phyloP scores from a whole-genome alignment of 2,329 filamentous ascomycete genomes.

The Ophioceras dolichostomum region DNA sequence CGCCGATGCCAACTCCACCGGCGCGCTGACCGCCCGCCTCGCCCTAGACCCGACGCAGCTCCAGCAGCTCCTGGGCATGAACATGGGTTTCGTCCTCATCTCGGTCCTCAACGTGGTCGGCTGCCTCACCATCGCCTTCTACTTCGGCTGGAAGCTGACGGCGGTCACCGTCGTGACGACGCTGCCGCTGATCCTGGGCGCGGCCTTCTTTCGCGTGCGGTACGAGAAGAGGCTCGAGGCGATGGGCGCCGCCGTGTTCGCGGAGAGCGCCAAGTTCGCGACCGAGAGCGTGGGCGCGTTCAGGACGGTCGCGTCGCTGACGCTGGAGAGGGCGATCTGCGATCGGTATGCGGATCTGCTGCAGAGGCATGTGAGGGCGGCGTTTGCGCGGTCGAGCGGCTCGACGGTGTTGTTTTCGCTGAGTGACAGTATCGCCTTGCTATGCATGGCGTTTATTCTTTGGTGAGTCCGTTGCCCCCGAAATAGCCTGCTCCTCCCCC shows the following conservation, averaged over 20 bases:
- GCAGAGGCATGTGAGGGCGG: conserved; percentile 18
- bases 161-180: conserved; percentile 35
- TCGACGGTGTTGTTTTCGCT: conserved; percentile 20
- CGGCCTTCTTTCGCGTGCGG: conserved; percentile 31
- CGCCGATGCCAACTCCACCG: conserved; percentile 43
- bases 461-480: too few relatives aligned
- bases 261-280: conserved; percentile 50
- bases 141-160: conserved; percentile 66
- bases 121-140: conserved; percentile 52
- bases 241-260: conserved; percentile 44
- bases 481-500: too few relatives aligned
- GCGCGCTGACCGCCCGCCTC: conserved; percentile 43
- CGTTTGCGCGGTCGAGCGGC: conserved; percentile 18
- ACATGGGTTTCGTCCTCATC: conserved; percentile 51
- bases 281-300: conserved; percentile 50
- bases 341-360: conserved; percentile 22
- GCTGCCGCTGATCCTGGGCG: conserved; percentile 18
- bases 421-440: conserved; percentile 33
- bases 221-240: conserved; percentile 44
- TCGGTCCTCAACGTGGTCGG: conserved; percentile 54
- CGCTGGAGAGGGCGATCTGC: conserved; percentile 46
- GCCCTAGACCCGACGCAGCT: conserved; percentile 44
- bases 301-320: conserved; percentile 47
- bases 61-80: conserved; percentile 47
- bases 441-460: conserved; percentile 45